Conservation (phyloP, 2,329 filamentous ascomycete species). For the Colletotrichum neosansevieriae region DNA sequence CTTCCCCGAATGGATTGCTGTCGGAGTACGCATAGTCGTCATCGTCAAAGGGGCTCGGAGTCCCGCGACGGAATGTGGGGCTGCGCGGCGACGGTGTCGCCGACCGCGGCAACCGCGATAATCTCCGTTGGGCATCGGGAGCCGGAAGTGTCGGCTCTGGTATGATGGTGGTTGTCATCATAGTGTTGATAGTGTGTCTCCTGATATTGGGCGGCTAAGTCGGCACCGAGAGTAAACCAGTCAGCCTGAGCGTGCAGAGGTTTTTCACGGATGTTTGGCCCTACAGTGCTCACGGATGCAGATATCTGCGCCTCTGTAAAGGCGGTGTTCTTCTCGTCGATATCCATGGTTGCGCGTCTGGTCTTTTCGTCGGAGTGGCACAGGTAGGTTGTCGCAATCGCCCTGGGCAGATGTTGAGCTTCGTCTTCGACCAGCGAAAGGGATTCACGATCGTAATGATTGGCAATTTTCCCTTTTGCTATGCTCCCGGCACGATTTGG, state of each 20-base stretch:
- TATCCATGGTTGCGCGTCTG: constrained; percentile 22
- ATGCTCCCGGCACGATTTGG: constrained; percentile 8
- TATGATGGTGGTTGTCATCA: constrained; percentile 34
- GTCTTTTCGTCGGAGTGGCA: constrained; percentile 16
- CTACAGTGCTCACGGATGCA: constrained; percentile 16
- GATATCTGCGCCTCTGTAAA: constrained; percentile 35
- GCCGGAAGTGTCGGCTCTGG: constrained; percentile 31
- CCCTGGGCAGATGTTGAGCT: not conserved
- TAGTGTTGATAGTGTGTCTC: constrained; percentile 34
- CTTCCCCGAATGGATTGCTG: constrained; percentile 34
- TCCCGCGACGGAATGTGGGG: constrained; percentile 28
- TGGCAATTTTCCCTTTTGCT: not conserved
- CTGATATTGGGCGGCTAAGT: constrained; percentile 5
- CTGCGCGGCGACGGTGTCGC: constrained; percentile 31
- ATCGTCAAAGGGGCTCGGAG: constrained; percentile 31
- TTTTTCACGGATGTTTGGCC: too few species aligned
- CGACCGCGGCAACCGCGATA: constrained; percentile 34
- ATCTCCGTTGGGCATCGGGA: constrained; percentile 17
- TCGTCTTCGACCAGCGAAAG: not conserved
- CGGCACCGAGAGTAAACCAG: not conserved
- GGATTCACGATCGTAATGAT: not conserved
- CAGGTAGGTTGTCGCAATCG: not conserved
- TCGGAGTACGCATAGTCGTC: constrained; percentile 33
- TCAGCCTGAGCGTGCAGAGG: not conserved
- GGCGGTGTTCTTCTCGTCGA: constrained; percentile 37